A percentile compares a stretch with the other conserved stretches of the same genome.
These are phyloP conservation scores for Apiospora kogelbergensis DNA, from an alignment of 2,329 filamentous ascomycete genomes.

Conservation along the genomic window DNA sequence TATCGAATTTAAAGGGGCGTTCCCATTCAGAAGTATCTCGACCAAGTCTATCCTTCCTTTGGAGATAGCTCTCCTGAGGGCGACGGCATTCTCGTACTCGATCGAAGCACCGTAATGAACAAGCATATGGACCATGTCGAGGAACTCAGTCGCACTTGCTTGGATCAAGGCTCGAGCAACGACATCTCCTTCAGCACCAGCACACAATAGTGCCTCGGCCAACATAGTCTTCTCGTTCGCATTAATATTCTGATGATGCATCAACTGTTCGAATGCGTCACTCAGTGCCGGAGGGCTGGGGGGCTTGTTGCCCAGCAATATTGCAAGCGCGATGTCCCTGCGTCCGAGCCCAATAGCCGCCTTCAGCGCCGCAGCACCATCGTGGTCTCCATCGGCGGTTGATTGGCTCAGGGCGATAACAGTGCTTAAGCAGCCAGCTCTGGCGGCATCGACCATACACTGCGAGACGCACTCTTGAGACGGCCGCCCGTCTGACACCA, in stretches of 20 bases:
- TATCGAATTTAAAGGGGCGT: constrained; percentile 40
- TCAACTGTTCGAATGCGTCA: constrained; percentile 49
- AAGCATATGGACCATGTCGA: constrained; percentile 55
- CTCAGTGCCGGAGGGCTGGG: constrained; percentile 49
- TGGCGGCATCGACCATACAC: constrained; percentile 51
- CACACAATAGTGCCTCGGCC: constrained; percentile 57
- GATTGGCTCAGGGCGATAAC: constrained; percentile 52
- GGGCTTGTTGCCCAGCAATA: constrained; percentile 53
- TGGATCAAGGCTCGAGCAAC: constrained; percentile 48
- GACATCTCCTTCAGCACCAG: constrained; percentile 53
- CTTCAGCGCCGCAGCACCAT: constrained; percentile 52
- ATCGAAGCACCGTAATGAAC: constrained; percentile 54
- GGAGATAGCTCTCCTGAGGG: constrained; percentile 49
- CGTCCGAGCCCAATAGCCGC: constrained; percentile 48
- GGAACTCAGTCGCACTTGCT: constrained; percentile 49
- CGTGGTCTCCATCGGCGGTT: constrained; percentile 52
- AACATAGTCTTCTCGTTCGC: constrained; percentile 51
- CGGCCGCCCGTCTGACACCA: constrained; percentile 50
- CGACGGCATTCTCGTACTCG: constrained; percentile 51
- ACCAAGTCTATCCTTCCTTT: constrained; percentile 47
- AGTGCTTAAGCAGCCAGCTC: constrained; percentile 49
- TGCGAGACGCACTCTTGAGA: constrained; percentile 44
- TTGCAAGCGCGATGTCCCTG: constrained; percentile 54
- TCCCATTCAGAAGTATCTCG: constrained; percentile 45
- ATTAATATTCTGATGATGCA: constrained; percentile 44